Conservation (phyloP, 2,329 filamentous ascomycete species). For the Fusarium staphyleae region DNA sequence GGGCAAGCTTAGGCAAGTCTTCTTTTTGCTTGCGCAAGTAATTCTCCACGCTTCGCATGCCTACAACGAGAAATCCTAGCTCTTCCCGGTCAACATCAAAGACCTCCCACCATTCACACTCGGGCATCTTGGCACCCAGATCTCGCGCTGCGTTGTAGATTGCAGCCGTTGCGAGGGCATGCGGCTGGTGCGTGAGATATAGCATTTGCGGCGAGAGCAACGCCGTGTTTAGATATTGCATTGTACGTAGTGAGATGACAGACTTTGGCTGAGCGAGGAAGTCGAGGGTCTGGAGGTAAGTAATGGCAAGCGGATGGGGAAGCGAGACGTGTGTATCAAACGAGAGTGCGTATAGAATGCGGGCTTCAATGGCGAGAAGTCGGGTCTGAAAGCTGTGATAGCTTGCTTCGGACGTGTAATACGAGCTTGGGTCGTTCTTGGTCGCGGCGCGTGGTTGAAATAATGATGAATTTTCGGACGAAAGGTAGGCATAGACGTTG, state of each 20-base stretch:
- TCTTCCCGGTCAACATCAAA: constrained; percentile 97
- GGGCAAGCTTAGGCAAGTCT: constrained; percentile 57
- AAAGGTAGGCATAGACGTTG: constrained; percentile 84
- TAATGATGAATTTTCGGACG: constrained; percentile 66
- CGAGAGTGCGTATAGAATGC: constrained; percentile 75
- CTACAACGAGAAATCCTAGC: constrained; percentile 90
- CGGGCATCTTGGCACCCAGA: constrained; percentile 76
- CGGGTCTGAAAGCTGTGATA: constrained; percentile 71
- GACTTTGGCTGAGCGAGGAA: constrained; percentile 59
- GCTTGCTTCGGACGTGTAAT: constrained; percentile 75
- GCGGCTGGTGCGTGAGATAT: constrained; percentile 91
- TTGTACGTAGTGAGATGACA: constrained; percentile 67
- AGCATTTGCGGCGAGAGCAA: constrained; percentile 87
- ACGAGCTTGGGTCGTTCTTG: constrained; percentile 57
- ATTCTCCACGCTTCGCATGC: constrained; percentile 77
- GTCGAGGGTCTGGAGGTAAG: constrained; percentile 90
- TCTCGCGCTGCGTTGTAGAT: constrained; percentile 91
- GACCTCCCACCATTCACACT: constrained; percentile 94
- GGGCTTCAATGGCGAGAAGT: constrained; percentile 77
- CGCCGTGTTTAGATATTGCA: constrained; percentile 85
- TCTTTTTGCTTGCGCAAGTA: constrained; percentile 68
- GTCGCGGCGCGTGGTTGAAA: constrained; percentile 51
- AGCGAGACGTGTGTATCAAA: constrained; percentile 87
- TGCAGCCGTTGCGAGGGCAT: constrained; percentile 82
- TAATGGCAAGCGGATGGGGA: constrained; percentile 85